A percentile compares a stretch with the other conserved stretches of the same genome.
These are phyloP conservation scores for Oryza coarctata DNA, from an alignment of 176 grass and related monocot species.

Conservation along the genomic window DNA sequence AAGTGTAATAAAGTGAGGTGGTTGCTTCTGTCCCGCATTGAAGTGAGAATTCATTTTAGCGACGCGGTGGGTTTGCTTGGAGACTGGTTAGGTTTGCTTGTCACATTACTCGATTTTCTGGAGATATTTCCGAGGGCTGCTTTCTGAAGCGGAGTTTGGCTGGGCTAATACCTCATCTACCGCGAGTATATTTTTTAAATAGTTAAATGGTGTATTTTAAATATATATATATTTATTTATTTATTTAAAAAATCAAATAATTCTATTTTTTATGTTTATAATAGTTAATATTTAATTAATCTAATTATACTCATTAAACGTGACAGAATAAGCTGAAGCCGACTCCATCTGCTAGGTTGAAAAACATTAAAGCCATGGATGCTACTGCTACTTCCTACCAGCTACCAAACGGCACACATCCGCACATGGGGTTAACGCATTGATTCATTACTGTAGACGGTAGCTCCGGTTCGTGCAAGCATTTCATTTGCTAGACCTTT, in stretches of 20 bases:
- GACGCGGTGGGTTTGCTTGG: conserved; percentile 21
- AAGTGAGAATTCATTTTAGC: conserved; percentile 40
- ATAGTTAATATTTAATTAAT: no score
- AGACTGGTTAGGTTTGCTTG: conserved; percentile 19
- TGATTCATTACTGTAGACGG: conserved; percentile 7
- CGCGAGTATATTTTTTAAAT: no score
- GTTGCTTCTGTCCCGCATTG: conserved; percentile 31
- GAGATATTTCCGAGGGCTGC: conserved; percentile 41
- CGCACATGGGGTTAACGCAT: conserved; percentile 20
- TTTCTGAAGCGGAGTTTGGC: no score
- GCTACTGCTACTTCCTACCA: background rate
- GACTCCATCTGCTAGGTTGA: conserved; percentile 11
- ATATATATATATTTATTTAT: no score
- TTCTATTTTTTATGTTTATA: no score
- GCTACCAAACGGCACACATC: conserved; percentile 1
- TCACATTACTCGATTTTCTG: conserved; percentile 22
- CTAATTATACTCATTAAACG: no score
- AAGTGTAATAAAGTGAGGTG: background rate
- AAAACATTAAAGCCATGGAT: conserved; percentile 26
- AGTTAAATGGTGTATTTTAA: no score
- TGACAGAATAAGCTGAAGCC: no score
- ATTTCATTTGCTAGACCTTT: conserved; percentile 31
- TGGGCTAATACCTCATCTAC: no score
- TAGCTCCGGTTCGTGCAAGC: conserved; percentile 24
- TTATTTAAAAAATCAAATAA: no score